Conservation (phyloP, 176 grass and related monocot genomes). For the Raddia distichophylla region DNA sequence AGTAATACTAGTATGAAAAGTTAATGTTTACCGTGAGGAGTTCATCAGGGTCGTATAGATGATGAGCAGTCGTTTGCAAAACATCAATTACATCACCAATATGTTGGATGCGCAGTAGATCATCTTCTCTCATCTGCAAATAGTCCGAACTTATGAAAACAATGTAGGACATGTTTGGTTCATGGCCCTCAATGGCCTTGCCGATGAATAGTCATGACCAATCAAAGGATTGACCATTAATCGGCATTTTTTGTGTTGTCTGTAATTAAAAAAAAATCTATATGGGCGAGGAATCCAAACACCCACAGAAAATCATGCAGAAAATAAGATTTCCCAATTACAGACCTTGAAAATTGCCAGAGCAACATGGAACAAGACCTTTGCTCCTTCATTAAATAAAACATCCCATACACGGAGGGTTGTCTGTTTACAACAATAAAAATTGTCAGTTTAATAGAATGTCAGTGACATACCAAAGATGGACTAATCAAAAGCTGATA, state of each 20-base stretch:
- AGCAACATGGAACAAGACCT: slow-evolving; percentile 96
- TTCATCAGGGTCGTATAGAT: slow-evolving; percentile 85
- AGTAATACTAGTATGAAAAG: not conserved
- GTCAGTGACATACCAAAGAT: slow-evolving; percentile 5
- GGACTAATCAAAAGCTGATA: not conserved
- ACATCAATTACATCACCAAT: slow-evolving; percentile 94
- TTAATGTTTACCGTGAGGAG: slow-evolving; percentile 67
- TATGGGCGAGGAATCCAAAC: not conserved
- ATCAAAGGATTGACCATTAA: too few relatives aligned
- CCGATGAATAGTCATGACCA: too few relatives aligned
- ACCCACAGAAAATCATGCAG: not conserved
- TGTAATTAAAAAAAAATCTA: too few relatives aligned
- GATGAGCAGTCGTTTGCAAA: slow-evolving; percentile 78
- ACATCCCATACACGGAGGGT: slow-evolving; percentile 95
- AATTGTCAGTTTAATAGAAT: not conserved
- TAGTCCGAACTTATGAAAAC: slow-evolving; percentile 4
- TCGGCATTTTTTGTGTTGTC: too few relatives aligned
- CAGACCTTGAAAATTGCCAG: slow-evolving; percentile 95
- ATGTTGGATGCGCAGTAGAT: slow-evolving; percentile 73
- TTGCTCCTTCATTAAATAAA: slow-evolving; percentile 95
- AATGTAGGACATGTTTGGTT: not conserved
- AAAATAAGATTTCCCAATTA: not conserved
- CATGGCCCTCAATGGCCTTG: too few relatives aligned
- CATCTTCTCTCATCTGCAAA: slow-evolving; percentile 91
- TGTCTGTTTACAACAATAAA: slow-evolving; percentile 59